Percentiles rank a stretch among this genome's conserved stretches.
phyloP scores from a whole-genome alignment of 163 green algal species.

The Scenedesmus sp. region DNA sequence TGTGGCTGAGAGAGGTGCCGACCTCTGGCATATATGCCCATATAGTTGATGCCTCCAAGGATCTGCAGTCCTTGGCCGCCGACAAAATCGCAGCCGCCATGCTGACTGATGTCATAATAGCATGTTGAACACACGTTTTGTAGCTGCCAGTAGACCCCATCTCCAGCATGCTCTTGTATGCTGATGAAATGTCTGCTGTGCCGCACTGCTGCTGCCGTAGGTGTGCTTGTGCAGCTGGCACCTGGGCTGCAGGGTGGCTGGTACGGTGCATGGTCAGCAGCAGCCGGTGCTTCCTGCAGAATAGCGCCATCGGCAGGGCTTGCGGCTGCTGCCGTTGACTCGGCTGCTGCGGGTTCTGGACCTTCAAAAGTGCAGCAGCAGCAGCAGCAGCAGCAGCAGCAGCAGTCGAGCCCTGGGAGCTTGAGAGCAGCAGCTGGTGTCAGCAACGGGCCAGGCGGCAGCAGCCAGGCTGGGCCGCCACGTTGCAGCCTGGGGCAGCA shows the following conservation, averaged over 20 bases:
- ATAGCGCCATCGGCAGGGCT: constrained; percentile 41
- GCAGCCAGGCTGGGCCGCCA: neutral
- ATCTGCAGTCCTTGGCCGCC: too few species aligned
- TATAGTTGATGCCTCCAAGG: neutral
- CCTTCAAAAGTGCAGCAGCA: neutral
- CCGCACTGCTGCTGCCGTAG: neutral
- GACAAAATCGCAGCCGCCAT: too few species aligned
- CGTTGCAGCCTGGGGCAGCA: constrained; percentile 55
- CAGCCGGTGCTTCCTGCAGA: constrained; percentile 31
- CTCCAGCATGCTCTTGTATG: neutral
- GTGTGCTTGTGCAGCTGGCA: constrained; percentile 1
- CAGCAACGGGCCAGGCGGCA: neutral
- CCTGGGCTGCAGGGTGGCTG: constrained; percentile 39
- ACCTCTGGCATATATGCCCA: neutral
- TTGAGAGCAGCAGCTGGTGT: neutral
- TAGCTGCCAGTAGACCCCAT: too few species aligned
- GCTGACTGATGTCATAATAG: too few species aligned
- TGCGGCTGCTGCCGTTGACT: neutral
- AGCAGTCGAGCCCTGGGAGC: neutral
- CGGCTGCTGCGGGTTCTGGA: neutral
- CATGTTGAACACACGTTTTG: too few species aligned
- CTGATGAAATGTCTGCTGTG: neutral
- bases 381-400: constrained; percentile 7
- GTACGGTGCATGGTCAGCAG: constrained; percentile 59
- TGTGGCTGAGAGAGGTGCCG: neutral